phyloP scores from a whole-genome alignment of 495 filamentous ascomycete genomes.

The Acidiella bohemica region DNA sequence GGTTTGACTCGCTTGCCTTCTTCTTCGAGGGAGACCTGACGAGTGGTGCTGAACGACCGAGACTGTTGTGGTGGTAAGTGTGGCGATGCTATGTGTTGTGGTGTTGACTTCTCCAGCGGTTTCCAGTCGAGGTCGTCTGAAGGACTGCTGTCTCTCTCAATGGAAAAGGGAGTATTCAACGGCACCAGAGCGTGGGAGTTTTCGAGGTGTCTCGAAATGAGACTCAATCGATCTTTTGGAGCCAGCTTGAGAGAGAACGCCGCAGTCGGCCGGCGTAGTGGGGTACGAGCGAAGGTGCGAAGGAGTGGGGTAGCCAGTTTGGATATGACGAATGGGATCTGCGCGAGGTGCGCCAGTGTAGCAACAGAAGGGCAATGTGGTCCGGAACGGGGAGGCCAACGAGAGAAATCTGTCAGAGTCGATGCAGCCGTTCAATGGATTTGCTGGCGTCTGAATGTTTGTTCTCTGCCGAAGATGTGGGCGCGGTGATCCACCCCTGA shows the following conservation, averaged over 20 bases:
- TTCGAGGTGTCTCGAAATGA: conserved; percentile 76
- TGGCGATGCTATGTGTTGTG: conserved; percentile 4
- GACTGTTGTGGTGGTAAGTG: conserved; percentile 7
- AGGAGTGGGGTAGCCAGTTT: too few species aligned
- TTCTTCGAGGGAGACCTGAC: conserved; percentile 17
- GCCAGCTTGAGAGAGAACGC: conserved; percentile 14
- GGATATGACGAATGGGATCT: not conserved
- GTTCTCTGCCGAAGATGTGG: too few species aligned
- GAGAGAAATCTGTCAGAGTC: too few species aligned
- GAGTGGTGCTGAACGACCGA: conserved; percentile 20
- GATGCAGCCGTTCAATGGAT: too few species aligned
- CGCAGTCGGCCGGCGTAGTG: too few species aligned
- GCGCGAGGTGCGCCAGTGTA: too few species aligned
- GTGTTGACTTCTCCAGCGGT: conserved; percentile 31
- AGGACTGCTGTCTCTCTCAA: conserved; percentile 41
- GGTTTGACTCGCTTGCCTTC: conserved; percentile 16
- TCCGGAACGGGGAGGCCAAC: too few species aligned
- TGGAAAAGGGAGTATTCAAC: conserved; percentile 55
- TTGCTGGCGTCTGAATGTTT: too few species aligned
- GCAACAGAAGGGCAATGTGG: too few species aligned
- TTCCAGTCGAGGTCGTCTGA: conserved; percentile 48
- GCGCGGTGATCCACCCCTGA: too few species aligned
- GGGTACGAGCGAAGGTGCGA: conserved; percentile 2
- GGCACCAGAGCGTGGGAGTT: conserved; percentile 44
- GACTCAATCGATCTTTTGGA: conserved; percentile 43